Evolutionary conservation across 768 basidiomycete species (phyloP), one percentile per base, ranked within the genome.

Genomic region (Mycena rosella): DNA sequence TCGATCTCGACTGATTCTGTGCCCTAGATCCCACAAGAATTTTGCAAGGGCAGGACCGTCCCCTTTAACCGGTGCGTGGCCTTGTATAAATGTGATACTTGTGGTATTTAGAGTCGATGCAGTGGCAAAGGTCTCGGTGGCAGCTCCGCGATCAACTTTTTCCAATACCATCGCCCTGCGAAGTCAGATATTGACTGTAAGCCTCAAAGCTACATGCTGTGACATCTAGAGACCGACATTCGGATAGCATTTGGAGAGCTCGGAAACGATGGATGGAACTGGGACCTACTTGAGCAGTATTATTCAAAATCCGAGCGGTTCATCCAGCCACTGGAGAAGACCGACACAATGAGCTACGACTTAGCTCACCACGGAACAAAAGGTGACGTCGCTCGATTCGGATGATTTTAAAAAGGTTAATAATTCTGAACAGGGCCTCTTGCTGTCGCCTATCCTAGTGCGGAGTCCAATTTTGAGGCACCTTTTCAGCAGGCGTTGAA

Each of bases 51-150:
- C 5, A 66, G 65, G 29, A 27, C 56, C 5, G 29, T 75, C 15
- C 26, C 47, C 14, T 67, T 62, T 11, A 38, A 53, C 18, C 45
- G 58, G 38, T 52, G 14, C 30, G 5, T 45, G 18, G 2, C 17
- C 5, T 20, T 34, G 2, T 30, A 10, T 26, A 13, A n/a, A 18
- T 10, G 17, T 18, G 15, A 2, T 11, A 15, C 20, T 20, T 49
- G 26, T 63, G 32, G 32, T 3, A 59, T 18, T n/a, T 13, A n/a
- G n/a, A 15, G 17, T 18, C 32, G 5, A 27, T n/a, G 3, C 29
- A 75, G 74, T 14, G 74, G 75, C 17, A 63, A 69, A 30, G 68
- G 72, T 20, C 72, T 76, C 17, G 75, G 75, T 17, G 75, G 74
- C 20, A 57, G 63, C 45, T 73, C 74, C 20, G 67, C 63, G 17